Percentiles rank a stretch among this genome's conserved stretches.
Conservation (phyloP, 192 early-diverging fungal species). For the Coemansia sp. region DNA sequence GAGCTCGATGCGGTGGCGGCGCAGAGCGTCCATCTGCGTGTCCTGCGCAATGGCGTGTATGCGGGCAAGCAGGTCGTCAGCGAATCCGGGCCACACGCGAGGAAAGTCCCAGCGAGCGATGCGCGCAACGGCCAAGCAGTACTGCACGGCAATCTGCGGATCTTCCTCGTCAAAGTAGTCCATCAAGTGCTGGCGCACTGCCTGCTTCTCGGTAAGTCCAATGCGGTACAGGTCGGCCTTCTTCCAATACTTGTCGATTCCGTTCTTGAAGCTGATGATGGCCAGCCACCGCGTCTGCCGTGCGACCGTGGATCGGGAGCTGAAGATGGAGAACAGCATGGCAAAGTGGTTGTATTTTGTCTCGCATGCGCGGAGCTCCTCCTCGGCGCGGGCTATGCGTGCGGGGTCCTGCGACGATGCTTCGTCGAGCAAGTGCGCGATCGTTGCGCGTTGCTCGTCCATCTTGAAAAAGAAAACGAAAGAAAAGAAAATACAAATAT, state of each 20-base stretch:
- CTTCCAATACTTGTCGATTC: constrained; percentile 89
- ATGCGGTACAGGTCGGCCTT: constrained; percentile 61
- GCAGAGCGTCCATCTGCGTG: constrained; percentile 11
- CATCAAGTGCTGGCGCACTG: constrained; percentile 67
- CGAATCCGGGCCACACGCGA: constrained; percentile 73
- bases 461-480: background rate
- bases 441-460: constrained; percentile 23
- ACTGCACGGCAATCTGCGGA: constrained; percentile 72
- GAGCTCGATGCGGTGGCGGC: constrained; percentile 62
- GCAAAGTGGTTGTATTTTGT: constrained; percentile 22
- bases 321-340: constrained; percentile 66
- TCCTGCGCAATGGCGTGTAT: constrained; percentile 19
- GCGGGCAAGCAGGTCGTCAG: constrained; percentile 26
- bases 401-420: constrained; percentile 70
- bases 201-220: constrained; percentile 67
- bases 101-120: constrained; percentile 90
- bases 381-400: constrained; percentile 65
- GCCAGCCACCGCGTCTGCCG: constrained; percentile 70
- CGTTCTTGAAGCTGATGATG: constrained; percentile 86
- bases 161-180: constrained; percentile 70
- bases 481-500: background rate
- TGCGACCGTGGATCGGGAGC: background rate
- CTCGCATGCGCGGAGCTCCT: constrained; percentile 73
- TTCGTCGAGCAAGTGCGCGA: constrained; percentile 58
- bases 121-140: constrained; percentile 75